Base-by-base conservation (phyloP, 148 eudicot species). In the Fagopyrum esculentum region DNA sequence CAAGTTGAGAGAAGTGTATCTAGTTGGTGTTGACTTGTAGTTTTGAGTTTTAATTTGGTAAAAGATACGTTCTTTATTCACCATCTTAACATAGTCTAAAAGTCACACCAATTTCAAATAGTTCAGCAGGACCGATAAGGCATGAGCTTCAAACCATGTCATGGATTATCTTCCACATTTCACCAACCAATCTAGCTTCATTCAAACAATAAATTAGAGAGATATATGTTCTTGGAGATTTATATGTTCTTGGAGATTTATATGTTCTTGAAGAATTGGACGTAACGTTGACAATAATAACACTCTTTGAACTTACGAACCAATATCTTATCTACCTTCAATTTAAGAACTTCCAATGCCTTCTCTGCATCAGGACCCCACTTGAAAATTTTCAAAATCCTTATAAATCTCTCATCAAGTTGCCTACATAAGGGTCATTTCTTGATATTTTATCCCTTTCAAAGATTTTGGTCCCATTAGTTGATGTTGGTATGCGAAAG, bases 351-450 rank as follows among this genome's bases (percentile, higher is more conserved):
- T 83, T 94, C 97, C 73, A 94, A 26, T 52, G 98, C 98, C 89
- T 88, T 94, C 84, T 94, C 98, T 43, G 97, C 93, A 81, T 94
- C 98, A 60, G 96, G 87, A 12, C 98, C 98, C 98, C 98, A 94
- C 82, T 91, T 94, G 54, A 94, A 94, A 72, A 94, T 90, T 83
- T 92, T 94, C 79, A 94, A 80, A 59, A 94, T 91, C 79, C 96
- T 86, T 50, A 90, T 89, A 35, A 94, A 94, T 77, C 97, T 87
- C 83, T 92, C 97, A 75, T 91, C 97, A 71, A 94, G 83, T 69
- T 61, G 78, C 81, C 98, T 83, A 75, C 77, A 16, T 88, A 80
- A 40, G 73, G 71, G 59, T 78, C 80, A 43, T 46, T 74, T 30
- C 57, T 50, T 29, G 50, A 5, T 54, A 75, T 69, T 5, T 75